These are phyloP conservation scores for Nothophoma quercina DNA, from an alignment of 2,329 filamentous ascomycete genomes.

Conservation along the genomic window DNA sequence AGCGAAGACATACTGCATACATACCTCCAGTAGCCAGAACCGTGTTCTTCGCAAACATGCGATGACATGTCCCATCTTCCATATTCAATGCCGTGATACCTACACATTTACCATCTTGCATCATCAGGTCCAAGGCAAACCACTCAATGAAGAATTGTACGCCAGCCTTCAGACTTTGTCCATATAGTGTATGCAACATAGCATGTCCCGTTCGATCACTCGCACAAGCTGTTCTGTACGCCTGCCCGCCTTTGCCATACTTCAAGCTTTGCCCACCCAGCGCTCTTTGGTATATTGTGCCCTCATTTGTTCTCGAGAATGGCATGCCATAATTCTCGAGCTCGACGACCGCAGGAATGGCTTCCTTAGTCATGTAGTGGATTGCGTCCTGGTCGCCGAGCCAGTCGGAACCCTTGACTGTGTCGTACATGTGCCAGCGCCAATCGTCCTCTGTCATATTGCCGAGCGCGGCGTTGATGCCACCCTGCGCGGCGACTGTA, in stretches of 20 bases:
- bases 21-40: slow-evolving; percentile 55
- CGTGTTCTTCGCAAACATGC: slow-evolving; percentile 58
- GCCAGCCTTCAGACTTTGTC: slow-evolving; percentile 57
- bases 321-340: slow-evolving; percentile 64
- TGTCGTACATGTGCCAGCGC: slow-evolving; percentile 69
- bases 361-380: slow-evolving; percentile 66
- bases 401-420: slow-evolving; percentile 66
- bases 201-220: slow-evolving; percentile 60
- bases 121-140: slow-evolving; percentile 59
- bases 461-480: slow-evolving; percentile 67
- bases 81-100: slow-evolving; percentile 57
- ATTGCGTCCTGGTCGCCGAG: slow-evolving; percentile 67
- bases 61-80: slow-evolving; percentile 59
- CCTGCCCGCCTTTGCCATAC: slow-evolving; percentile 59
- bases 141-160: slow-evolving; percentile 61
- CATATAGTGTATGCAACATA: slow-evolving; percentile 60
- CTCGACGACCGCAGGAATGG: slow-evolving; percentile 62
- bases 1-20: neutral
- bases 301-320: slow-evolving; percentile 58
- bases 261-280: slow-evolving; percentile 58
- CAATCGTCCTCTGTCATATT: slow-evolving; percentile 65
- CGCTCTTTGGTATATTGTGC: slow-evolving; percentile 58
- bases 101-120: slow-evolving; percentile 57
- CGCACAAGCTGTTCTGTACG: slow-evolving; percentile 56
- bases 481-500: slow-evolving; percentile 72